Base-by-base conservation (phyloP, 805 yeast genomes). In the Babjeviella inositovora region DNA sequence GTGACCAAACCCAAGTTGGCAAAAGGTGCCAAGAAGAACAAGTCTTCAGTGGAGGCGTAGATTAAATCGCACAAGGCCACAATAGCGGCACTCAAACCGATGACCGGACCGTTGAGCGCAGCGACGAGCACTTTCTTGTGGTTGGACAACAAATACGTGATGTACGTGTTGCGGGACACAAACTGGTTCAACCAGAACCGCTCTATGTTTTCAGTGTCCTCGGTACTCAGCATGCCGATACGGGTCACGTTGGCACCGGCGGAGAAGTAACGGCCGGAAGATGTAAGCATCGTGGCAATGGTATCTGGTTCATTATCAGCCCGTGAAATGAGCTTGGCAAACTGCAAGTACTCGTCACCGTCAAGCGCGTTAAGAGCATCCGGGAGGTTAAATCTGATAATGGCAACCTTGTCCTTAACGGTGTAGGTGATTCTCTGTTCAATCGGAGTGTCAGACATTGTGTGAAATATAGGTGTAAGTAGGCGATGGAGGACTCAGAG, bases 91-190 rank as follows among this genome's bases (percentile, higher is more conserved):
- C 71, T 54, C 28, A 82, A 57, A 0, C 95, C 95, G 28, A 82
- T 62, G 5, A 70, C 92, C 0, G 95, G 93, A 1, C 95, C 95
- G 41, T 82, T 82, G 27, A 82, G 54, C 4, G 82, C 85, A 20
- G 68, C 66, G 14, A 70, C 70, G 17, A 82, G 49, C 6, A 80
- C 55, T 41, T 82, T 82, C 7, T 59, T 47, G 46, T 82, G 94
- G 36, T 69, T 63, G 32, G 67, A 64, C 41, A 79, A 68, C 18
- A 73, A 53, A 32, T 70, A 64, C 4, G 90, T 71, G 25, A 82
- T 47, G 37, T 61, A 70, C 14, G 70, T 60, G 43, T 82, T 82
- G 37, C 82, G 65, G 4, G 82, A 63, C n/a, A 68, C 66, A 37
- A 76, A 74, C 30, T 53, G 51, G 25, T 57, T 49, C 22, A 67